Percentiles rank a stretch among this genome's conserved stretches.
These are phyloP conservation scores for Calycina herbarum DNA, from an alignment of 2,329 filamentous ascomycete species.

Conservation along the genomic window DNA sequence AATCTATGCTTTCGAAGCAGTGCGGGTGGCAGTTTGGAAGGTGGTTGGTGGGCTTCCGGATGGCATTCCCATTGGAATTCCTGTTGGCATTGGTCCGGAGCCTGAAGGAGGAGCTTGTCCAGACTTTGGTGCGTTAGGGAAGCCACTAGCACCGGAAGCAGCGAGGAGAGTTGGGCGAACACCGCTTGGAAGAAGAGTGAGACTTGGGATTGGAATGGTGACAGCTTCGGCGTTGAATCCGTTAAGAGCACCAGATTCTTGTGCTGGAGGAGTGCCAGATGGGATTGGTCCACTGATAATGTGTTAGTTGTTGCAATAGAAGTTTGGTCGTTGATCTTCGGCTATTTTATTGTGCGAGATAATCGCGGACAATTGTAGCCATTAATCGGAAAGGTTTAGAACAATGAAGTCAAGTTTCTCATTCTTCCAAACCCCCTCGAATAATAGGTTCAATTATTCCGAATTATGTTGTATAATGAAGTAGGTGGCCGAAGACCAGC, in stretches of 20 bases:
- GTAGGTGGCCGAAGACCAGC: neutral
- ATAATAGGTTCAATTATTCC: neutral
- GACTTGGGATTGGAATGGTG: neutral
- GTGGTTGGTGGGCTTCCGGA: neutral
- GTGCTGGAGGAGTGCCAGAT: neutral
- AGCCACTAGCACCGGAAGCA: neutral
- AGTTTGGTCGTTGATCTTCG: neutral
- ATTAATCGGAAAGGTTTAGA: too few species aligned
- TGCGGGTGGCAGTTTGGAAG: neutral
- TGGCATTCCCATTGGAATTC: neutral
- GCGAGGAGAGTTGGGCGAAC: neutral
- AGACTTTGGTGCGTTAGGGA: neutral
- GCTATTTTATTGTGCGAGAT: too few species aligned
- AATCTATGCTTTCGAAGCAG: neutral
- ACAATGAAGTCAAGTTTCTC: too few species aligned
- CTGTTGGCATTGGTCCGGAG: neutral
- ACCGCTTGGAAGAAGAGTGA: neutral
- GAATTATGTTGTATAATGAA: neutral
- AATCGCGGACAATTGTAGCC: too few species aligned
- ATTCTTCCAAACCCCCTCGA: neutral
- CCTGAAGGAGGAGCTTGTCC: neutral
- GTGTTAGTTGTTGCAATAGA: neutral
- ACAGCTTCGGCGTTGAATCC: neutral
- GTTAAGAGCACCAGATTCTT: neutral
- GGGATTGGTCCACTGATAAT: neutral